Percentiles rank a stretch among this genome's conserved stretches.
Evolutionary conservation across 2,329 filamentous ascomycete species (phyloP).

Genomic region (Elsinoe arachidis): DNA sequence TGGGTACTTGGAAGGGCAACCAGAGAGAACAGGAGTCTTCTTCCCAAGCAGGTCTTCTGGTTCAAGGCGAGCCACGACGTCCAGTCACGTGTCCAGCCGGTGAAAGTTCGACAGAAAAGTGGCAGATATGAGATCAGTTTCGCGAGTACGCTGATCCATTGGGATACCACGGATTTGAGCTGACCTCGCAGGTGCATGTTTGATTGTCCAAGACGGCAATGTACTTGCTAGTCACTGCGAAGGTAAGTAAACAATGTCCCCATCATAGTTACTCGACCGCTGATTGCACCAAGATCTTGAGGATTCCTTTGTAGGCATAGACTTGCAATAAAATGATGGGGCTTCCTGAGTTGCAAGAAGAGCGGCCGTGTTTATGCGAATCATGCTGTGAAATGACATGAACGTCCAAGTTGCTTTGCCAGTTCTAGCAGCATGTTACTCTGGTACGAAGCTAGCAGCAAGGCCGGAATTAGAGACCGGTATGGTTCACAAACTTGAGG

Average conservation of each 20-base stretch:
- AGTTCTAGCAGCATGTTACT: too few species aligned
- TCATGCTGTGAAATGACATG: too few species aligned
- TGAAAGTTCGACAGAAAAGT: not conserved
- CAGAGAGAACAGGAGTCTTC: not conserved
- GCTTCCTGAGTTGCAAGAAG: too few species aligned
- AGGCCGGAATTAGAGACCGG: too few species aligned
- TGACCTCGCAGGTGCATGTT: not conserved
- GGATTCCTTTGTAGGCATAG: too few species aligned
- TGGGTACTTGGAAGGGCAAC: constrained; percentile 2
- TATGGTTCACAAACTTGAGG: too few species aligned
- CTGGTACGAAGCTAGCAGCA: too few species aligned
- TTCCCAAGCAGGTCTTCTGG: constrained; percentile 1
- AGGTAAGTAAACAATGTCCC: not conserved
- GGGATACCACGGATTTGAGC: not conserved
- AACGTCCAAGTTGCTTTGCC: too few species aligned
- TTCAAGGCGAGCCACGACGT: not conserved
- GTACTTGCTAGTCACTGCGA: not conserved
- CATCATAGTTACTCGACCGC: too few species aligned
- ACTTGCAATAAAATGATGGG: too few species aligned
- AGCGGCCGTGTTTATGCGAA: too few species aligned
- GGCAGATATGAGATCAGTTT: not conserved
- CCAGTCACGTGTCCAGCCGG: not conserved
- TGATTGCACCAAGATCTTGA: too few species aligned
- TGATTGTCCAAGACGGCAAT: not conserved
- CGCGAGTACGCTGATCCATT: not conserved